Conservation (phyloP, 306 rosid genomes). For the Cucurbita argyrosperma region DNA sequence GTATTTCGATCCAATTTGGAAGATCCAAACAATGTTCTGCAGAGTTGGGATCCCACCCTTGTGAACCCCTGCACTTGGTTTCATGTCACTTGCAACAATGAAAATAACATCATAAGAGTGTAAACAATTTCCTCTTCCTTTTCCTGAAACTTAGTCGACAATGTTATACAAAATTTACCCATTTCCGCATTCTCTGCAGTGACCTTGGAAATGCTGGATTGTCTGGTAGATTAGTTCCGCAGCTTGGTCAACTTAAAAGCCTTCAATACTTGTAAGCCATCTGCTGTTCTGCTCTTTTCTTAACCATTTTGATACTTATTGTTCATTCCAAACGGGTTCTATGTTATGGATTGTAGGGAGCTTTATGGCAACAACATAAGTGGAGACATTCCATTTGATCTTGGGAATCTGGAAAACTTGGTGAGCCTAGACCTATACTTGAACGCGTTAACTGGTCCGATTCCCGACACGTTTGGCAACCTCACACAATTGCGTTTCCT, state of each 20-base stretch:
- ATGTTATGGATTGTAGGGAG: slow-evolving; percentile 2
- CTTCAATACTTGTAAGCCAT: slow-evolving; percentile 13
- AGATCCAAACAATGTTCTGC: slow-evolving; percentile 14
- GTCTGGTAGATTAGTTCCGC: slow-evolving; percentile 12
- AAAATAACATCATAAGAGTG: slow-evolving; percentile 11
- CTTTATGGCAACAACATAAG: slow-evolving; percentile 13
- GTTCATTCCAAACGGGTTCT: not conserved
- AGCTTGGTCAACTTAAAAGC: slow-evolving; percentile 8
- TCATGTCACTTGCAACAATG: slow-evolving; percentile 11
- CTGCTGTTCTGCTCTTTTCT: not conserved
- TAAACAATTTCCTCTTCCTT: not conserved
- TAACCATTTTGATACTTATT: not conserved
- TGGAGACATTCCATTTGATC: slow-evolving; percentile 12
- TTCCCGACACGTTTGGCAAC: slow-evolving; percentile 11
- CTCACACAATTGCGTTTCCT: slow-evolving; percentile 16
- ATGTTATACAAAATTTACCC: not conserved
- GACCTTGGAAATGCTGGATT: slow-evolving; percentile 18
- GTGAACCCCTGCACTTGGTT: slow-evolving; percentile 13
- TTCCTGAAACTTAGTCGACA: not conserved
- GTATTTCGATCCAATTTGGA: slow-evolving; percentile 7
- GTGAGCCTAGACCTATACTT: slow-evolving; percentile 16
- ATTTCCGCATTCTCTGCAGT: not conserved
- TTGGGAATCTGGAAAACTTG: slow-evolving; percentile 9
- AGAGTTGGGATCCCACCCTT: slow-evolving; percentile 14
- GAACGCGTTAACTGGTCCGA: slow-evolving; percentile 12